Percentiles rank a stretch among this genome's conserved stretches.
phyloP scores from a whole-genome alignment of 169 alveolate genomes.

The Plasmodium cynomolgi region DNA sequence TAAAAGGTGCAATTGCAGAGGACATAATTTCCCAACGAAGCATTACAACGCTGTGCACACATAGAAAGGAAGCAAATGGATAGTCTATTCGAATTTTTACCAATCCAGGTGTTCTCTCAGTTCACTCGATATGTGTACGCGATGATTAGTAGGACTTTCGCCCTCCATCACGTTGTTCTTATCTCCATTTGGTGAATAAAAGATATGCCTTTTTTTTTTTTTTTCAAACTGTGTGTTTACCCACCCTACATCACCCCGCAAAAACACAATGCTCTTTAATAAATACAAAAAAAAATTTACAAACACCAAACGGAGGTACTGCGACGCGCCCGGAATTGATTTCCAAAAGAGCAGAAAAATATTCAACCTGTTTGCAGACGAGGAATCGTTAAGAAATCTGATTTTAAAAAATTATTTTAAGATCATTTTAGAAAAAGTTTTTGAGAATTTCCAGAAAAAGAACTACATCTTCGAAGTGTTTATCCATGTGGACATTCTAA shows the following conservation, averaged over 20 bases:
- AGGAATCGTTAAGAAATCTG: constrained; percentile 24
- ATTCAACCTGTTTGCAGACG: not conserved
- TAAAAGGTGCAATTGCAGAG: not conserved
- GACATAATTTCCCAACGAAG: not conserved
- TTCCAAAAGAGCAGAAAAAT: not conserved
- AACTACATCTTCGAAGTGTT: constrained; percentile 49
- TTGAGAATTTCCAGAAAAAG: constrained; percentile 40
- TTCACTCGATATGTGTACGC: not conserved
- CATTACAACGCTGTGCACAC: not conserved
- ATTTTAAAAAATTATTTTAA: constrained; percentile 53
- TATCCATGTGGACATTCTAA: constrained; percentile 54
- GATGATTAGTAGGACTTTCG: not conserved
- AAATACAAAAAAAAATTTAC: constrained; percentile 34
- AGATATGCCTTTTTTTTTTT: not conserved
- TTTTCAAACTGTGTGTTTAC: not conserved
- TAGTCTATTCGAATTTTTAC: not conserved
- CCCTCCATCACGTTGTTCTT: not conserved
- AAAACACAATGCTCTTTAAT: constrained; percentile 19
- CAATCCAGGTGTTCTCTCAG: not conserved
- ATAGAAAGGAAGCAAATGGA: not conserved
- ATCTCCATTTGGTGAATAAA: not conserved
- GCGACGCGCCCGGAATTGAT: constrained; percentile 9
- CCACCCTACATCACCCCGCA: not conserved
- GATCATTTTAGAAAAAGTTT: constrained; percentile 24
- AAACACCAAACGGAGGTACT: constrained; percentile 66